phyloP scores from a whole-genome alignment of 371 early-diverging fungal genomes.

The Choanephora cucurbitarum region DNA sequence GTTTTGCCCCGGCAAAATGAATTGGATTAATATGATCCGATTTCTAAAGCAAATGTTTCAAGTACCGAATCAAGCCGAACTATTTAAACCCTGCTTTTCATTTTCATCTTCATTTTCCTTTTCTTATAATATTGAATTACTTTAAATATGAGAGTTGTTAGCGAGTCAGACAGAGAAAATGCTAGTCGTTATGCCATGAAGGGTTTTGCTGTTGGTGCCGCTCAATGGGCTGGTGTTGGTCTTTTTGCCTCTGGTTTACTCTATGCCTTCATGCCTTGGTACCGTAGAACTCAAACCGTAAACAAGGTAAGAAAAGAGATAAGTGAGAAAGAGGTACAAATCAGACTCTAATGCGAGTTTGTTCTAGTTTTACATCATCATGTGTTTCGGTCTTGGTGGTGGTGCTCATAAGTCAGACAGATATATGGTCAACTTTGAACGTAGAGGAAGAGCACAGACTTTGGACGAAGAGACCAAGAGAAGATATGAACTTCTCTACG shows the following conservation, averaged over 20 bases:
- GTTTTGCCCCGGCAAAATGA: background rate
- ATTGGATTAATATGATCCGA: background rate
- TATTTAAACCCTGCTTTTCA: background rate
- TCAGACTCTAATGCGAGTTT: background rate
- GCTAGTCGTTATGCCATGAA: constrained; percentile 54
- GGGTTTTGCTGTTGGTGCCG: constrained; percentile 49
- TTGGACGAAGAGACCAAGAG: constrained; percentile 45
- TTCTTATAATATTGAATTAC: background rate
- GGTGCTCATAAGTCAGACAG: constrained; percentile 55
- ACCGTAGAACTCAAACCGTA: constrained; percentile 46
- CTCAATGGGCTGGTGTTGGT: constrained; percentile 56
- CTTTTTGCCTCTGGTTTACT: constrained; percentile 44
- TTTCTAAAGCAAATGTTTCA: background rate
- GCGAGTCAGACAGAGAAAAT: constrained; percentile 44
- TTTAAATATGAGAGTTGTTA: constrained; percentile 49
- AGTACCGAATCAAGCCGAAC: background rate
- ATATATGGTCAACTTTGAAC: constrained; percentile 56
- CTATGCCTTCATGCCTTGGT: constrained; percentile 51
- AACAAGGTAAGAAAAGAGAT: constrained; percentile 44
- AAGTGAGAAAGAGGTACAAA: background rate
- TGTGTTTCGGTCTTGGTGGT: constrained; percentile 55
- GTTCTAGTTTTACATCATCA: constrained; percentile 53
- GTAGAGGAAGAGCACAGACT: constrained; percentile 50
- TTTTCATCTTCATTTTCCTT: background rate
- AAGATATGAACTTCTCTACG: constrained; percentile 49